Percentiles rank a stretch among this genome's conserved stretches.
Conservation (phyloP, 495 filamentous ascomycete genomes). For the Xylaria curta region DNA sequence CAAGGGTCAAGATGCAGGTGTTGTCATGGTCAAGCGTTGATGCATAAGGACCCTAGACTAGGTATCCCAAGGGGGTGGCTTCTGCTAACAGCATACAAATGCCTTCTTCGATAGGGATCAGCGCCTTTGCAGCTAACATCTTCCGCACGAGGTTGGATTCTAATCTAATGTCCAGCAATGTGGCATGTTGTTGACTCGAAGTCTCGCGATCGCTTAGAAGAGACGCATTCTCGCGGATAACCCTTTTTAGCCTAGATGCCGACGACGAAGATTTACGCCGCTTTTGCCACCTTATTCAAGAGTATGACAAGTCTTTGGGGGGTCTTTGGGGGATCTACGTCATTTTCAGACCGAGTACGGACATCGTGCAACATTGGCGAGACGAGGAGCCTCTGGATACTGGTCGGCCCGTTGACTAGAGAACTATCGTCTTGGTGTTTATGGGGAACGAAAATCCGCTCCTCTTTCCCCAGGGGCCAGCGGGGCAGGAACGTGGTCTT, state of each 20-base stretch:
- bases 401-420: neutral
- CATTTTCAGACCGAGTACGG: neutral
- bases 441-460: neutral
- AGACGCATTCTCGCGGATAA: neutral
- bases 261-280: neutral
- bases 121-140: neutral
- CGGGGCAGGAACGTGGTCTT: neutral
- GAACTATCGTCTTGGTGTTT: neutral
- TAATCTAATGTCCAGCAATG: neutral
- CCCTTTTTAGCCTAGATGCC: neutral
- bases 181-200: conserved; percentile 7
- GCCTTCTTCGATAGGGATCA: neutral
- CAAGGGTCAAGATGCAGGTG: neutral
- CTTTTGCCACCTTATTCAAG: neutral
- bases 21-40: neutral
- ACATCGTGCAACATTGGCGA: neutral
- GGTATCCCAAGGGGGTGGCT: neutral
- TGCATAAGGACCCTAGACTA: neutral
- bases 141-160: neutral
- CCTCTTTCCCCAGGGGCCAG: neutral
- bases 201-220: neutral
- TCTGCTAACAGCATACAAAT: neutral
- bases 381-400: neutral
- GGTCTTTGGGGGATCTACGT: neutral
- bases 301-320: neutral